A percentile compares a stretch with the other conserved stretches of the same genome.
phyloP scores from a whole-genome alignment of 108 stramenopile genomes.

The Bacterosira constricta region DNA sequence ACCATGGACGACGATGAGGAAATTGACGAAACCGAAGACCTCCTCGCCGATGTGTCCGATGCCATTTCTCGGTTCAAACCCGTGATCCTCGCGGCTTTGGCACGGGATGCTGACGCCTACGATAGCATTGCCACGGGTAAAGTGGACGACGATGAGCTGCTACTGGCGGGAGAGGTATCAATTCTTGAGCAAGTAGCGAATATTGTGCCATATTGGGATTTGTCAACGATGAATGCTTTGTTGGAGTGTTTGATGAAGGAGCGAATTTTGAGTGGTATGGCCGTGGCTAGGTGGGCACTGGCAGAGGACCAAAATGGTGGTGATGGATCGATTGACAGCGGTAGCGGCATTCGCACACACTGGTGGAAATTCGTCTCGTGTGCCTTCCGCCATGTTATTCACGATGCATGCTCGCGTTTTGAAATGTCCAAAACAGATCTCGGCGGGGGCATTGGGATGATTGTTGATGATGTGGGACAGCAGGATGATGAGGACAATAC shows the following conservation, averaged over 20 bases:
- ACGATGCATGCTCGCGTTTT: conserved; percentile 17
- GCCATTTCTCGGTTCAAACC: conserved; percentile 53
- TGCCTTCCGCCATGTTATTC: conserved; percentile 36
- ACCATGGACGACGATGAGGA: conserved; percentile 61
- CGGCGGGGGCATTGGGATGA: conserved; percentile 48
- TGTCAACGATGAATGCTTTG: conserved; percentile 27
- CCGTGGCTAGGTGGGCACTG: conserved; percentile 62
- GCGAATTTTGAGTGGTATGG: conserved; percentile 43
- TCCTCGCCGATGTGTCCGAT: conserved; percentile 40
- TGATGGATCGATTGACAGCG: background rate
- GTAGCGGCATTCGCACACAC: conserved; percentile 13
- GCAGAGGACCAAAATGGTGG: conserved; percentile 35
- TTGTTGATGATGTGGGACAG: conserved; percentile 43
- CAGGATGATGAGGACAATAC: conserved; percentile 42
- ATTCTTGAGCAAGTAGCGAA: conserved; percentile 43
- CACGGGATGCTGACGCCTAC: conserved; percentile 55
- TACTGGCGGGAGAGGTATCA: conserved; percentile 52
- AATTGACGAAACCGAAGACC: conserved; percentile 52
- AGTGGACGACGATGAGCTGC: conserved; percentile 43
- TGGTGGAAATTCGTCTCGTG: conserved; percentile 60
- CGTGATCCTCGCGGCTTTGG: conserved; percentile 51
- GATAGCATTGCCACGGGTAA: conserved; percentile 39
- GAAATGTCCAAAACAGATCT: conserved; percentile 19
- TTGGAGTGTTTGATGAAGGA: conserved; percentile 48
- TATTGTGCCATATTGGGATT: conserved; percentile 43